phyloP scores from a whole-genome alignment of 805 yeast genomes.

The Starmera quercuum region DNA sequence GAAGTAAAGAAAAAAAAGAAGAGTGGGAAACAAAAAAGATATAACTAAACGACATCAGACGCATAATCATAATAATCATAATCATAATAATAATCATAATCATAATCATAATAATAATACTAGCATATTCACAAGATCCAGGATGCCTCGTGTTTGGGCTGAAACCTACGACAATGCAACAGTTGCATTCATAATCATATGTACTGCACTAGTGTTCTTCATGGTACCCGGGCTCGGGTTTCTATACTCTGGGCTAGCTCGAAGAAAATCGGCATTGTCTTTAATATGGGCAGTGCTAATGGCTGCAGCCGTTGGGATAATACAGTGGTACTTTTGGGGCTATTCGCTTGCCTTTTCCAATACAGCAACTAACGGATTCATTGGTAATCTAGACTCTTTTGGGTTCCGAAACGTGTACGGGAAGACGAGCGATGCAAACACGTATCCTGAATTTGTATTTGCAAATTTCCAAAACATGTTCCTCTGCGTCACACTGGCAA shows the following conservation, averaged over 20 bases:
- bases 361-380: slow-evolving; percentile 76
- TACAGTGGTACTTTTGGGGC: slow-evolving; percentile 99
- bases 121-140: too few species aligned
- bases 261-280: slow-evolving; percentile 84
- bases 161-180: slow-evolving; percentile 39
- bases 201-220: slow-evolving; percentile 68
- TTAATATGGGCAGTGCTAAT: slow-evolving; percentile 75
- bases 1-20: too few species aligned
- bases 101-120: too few species aligned
- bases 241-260: slow-evolving; percentile 82
- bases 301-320: slow-evolving; percentile 64
- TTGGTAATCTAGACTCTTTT: slow-evolving; percentile 78
- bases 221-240: slow-evolving; percentile 96
- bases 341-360: slow-evolving; percentile 81
- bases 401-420: slow-evolving; percentile 71
- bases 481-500: slow-evolving; percentile 84
- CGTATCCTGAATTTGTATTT: slow-evolving; percentile 77
- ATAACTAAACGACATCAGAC: too few species aligned
- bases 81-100: too few species aligned
- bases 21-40: too few species aligned
- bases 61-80: too few species aligned
- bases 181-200: slow-evolving; percentile 45
- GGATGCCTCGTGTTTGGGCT: slow-evolving; percentile 16
- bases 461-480: slow-evolving; percentile 89
- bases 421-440: slow-evolving; percentile 27